Base-by-base conservation (phyloP, 306 rosid genomes). In the Dalbergia cochinchinensis region DNA sequence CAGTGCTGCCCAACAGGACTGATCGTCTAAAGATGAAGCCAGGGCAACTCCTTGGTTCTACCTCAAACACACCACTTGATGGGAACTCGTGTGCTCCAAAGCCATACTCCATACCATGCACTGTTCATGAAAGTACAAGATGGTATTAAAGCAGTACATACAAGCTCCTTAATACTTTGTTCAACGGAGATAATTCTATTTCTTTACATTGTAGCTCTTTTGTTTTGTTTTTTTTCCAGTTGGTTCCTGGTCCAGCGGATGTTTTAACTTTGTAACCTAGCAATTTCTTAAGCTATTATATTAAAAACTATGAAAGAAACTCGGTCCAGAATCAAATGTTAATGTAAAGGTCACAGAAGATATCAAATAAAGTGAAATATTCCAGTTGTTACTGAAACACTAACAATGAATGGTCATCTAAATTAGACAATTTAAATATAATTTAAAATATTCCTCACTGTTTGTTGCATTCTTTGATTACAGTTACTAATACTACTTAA, bases 41-140 rank as follows among this genome's bases (percentile, higher is more conserved):
- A 35, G 98, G 97, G 80, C 98, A 96, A 87, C 90, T 91, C 87
- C 85, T 93, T 75, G 98, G 98, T 81, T 96, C 99, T 51, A 91
- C 97, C 96, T 93, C 93, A 85, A 93, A 96, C 75, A 96, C 91
- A 69, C 99, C 98, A 86, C 98, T 96, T 11, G 91, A 73, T 35
- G 98, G 79, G 76, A 84, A 93, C 76, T 96, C 98, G 54, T 96
- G 99, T 75, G 97, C 98, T 82, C 98, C 99, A 81, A 87, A 96
- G 53, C 92, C 98, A 80, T 88, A 96, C 82, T 96, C 99, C 88
- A 86, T 59, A 63, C 91, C 96, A 79, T 93, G 96, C 59, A 90
- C 98, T 96, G 92, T 81, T 42, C 69, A 71, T 62, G 16, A 84
- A 82, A 83, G 51, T 68, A 79, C 57, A 73, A 64, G 37, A 79